These are phyloP conservation scores for Panicum miliaceum DNA, from an alignment of 176 grass and related monocot species.

Conservation along the genomic window DNA sequence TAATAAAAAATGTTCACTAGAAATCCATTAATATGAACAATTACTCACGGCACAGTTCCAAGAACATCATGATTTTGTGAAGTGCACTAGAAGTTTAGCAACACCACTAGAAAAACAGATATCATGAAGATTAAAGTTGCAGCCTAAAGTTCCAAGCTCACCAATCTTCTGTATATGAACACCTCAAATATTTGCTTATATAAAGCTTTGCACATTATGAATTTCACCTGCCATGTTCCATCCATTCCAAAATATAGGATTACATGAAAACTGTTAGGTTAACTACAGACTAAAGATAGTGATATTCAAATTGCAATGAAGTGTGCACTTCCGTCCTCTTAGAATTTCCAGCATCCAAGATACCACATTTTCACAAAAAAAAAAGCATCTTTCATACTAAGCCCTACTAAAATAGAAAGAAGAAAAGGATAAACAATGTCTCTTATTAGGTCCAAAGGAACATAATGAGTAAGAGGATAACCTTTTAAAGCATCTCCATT, in stretches of 20 bases:
- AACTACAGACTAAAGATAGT: neutral
- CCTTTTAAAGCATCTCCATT: constrained; percentile 90
- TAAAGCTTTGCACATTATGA: neutral
- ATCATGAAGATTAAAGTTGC: constrained; percentile 2
- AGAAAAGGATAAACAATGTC: neutral
- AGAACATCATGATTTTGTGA: neutral
- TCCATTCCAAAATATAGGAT: neutral
- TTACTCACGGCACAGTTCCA: neutral
- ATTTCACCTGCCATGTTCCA: constrained; percentile 1
- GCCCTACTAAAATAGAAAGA: constrained; percentile 14
- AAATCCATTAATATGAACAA: neutral
- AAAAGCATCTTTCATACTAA: constrained; percentile 21
- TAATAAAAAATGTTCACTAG: neutral
- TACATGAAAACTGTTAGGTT: neutral
- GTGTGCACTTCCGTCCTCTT: neutral
- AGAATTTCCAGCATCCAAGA: neutral
- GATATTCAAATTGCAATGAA: constrained; percentile 22
- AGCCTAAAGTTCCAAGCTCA: neutral
- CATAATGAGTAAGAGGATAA: constrained; percentile 48
- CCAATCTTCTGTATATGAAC: neutral
- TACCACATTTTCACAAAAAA: constrained; percentile 13
- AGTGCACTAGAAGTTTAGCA: neutral
- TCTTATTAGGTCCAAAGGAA: constrained; percentile 2
- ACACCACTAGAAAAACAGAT: constrained; percentile 1
- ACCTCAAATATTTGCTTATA: neutral